Evolutionary conservation across 2,329 filamentous ascomycete genomes (phyloP), one percentile per base, ranked within the genome.

Genomic region (Talaromyces funiculosus): DNA sequence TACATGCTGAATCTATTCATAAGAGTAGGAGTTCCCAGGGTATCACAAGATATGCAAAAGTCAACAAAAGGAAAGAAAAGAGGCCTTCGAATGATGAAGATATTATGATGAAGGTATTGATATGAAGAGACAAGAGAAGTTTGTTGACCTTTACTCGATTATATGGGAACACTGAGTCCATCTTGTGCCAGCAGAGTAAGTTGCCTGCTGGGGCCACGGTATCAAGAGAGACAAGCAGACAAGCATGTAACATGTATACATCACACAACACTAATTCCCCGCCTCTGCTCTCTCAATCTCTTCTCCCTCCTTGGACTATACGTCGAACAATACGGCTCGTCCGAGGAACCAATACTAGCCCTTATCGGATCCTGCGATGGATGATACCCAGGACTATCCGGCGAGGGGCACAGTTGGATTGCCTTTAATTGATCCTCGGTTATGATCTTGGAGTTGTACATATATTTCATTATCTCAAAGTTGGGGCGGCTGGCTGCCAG

Each of bases 401-500:
- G 72, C 7, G 70, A 67, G 2, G 75, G 73, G 18, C 71, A 68
- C 54, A 78, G 66, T 64, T 80, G 77, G 63, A 77, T 71, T 24
- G 73, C 69, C 64, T 76, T 78, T 64, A 78, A 75, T 62, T 79
- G 74, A 14, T 74, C 73, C 18, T 74, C 72, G 12, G 70, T 73
- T 62, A 80, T 78, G 57, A 80, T 69, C 31, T 74, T 70, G 57
- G 71, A 64, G 18, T 70, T 70, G 62, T 76, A 79, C 59, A 80
- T 71, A 66, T 78, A 78, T 56, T 73, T 73, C 76, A 79, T 78
- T 14, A 79, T 67, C 61, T 75, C 73, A 53, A 79, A 77, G 62
- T 77, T 76, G 6, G 75, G 72, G 47, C 73, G 69, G 53, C 72
- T 74, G 5, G 72, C 71, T 2, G 74, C 73, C 8, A 78, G 69